Evolutionary conservation across 2,329 filamentous ascomycete genomes (phyloP), one percentile per base, ranked within the genome.

Genomic region (Fusarium zealandicum): DNA sequence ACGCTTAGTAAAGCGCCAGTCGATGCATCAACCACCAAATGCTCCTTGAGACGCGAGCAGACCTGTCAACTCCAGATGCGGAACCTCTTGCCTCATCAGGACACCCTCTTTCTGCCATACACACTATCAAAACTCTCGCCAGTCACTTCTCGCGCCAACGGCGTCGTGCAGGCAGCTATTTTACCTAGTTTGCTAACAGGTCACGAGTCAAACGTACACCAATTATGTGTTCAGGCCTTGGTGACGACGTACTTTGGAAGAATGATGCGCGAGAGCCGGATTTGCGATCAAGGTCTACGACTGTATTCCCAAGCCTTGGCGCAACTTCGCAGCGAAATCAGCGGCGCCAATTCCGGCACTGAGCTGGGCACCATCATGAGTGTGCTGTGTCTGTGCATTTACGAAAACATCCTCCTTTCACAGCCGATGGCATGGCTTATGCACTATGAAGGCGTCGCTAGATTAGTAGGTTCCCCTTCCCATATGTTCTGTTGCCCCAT

Each of bases 391-490:
- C 56, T 59, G 18, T 59, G 56, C 3, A 35, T 59, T 2, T 59
- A 59, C 13, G 56, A 59, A 13, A 59, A 59, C 1, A 20, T 59
- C 1, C 42, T 51, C 0, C 59, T 59, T 10, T 59, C 56, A 5
- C 56, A 59, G 3, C 55, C 56, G 2, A 55, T 28, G 6, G 56
- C 56, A 1, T 59, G 56, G 56, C 56, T 59, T 2, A 40, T 59
- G 7, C 56, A 59, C 18, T 59, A 59, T 18, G 55, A 59, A 13
- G 56, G 56, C 0, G 10, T 59, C 7, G 56, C 49, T 1, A 59
- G 36, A 51, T 8, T 59, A 3, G 56, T 55, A 33, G 2, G 55
- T 20, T 6, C 1, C 5, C 3, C 8, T 2, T 14, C 10, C 2
- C 6, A 8, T 9, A 2, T 4, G 1, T n/a, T 3, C 4, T 32